Percentiles rank a stretch among this genome's conserved stretches.
These are phyloP conservation scores for Solanum sejunctum DNA, from an alignment of 257 asterid species.

Conservation along the genomic window DNA sequence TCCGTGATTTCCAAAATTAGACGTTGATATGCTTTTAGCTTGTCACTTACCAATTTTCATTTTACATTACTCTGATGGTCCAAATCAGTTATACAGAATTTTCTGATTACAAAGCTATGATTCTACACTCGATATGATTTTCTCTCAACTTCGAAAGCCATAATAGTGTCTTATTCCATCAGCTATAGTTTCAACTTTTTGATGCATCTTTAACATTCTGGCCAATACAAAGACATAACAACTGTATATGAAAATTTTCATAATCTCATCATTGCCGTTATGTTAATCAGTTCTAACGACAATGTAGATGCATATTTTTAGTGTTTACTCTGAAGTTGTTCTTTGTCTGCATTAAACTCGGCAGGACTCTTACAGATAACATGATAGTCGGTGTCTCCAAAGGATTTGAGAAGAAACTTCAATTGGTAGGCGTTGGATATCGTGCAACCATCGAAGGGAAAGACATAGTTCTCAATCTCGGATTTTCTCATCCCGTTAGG, in stretches of 20 bases:
- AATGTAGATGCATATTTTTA: neutral
- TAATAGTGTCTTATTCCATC: neutral
- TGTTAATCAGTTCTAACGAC: neutral
- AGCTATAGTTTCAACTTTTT: neutral
- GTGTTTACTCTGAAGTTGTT: neutral
- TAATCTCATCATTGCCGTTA: neutral
- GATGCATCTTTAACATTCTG: neutral
- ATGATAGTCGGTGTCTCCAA: conserved; percentile 94
- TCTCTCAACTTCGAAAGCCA: neutral
- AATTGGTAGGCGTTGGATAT: conserved; percentile 85
- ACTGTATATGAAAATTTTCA: neutral
- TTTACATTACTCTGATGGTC: neutral
- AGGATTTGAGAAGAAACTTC: conserved; percentile 92
- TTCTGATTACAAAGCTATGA: neutral
- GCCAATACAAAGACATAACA: neutral
- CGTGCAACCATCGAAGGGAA: conserved; percentile 88
- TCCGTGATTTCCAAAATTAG: neutral
- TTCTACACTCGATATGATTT: neutral
- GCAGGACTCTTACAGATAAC: conserved; percentile 93
- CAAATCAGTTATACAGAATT: neutral
- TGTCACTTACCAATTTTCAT: neutral
- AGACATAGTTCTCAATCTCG: conserved; percentile 78
- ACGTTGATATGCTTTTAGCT: neutral
- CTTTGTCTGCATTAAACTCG: neutral
- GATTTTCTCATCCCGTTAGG: conserved; percentile 90